Evolutionary conservation across 169 alveolate genomes (phyloP), one percentile per base, ranked within the genome.

Genomic region (Eimeria tenella): DNA sequence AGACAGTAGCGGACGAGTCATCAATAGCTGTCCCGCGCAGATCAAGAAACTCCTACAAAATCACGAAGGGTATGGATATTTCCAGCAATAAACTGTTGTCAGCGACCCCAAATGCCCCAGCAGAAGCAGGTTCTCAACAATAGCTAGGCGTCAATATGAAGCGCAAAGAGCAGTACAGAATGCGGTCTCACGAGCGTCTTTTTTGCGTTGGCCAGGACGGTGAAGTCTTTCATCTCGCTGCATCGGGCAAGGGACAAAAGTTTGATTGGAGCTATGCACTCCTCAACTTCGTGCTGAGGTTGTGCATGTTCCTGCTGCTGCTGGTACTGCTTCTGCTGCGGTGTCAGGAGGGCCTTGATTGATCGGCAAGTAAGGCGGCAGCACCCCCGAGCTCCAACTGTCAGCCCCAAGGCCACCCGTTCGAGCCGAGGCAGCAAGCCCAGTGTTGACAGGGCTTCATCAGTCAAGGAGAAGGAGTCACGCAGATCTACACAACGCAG

Each of bases 1-100:
- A 70, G 62, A 79, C 94, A 6, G 58, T 42, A n/a, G 94, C 94
- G 3, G 91, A 84, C 74, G 83, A 49, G 70, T 63, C 70, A 56
- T 90, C 94, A n/a, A 53, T 65, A 19, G 86, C 63, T 49, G 90
- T 75, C 52, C 94, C 94, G 21, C 94, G 94, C n/a, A 90, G 74
- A 70, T 90, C 94, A 6, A 90, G 91, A 79, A 90, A 90, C 62
- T 90, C 94, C 94, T 90, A 49, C 23, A 84, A 25, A 15, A 4
- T 1, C 70, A 25, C 42, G 42, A 31, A 31, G 42, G 42, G 42
- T 31, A 0, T 5, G 10, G 63, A 42, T 62, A 4, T 52, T 19
- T 17, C n/a, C 56, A 73, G 62, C 90, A 82, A 56, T 7, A 60
- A 25, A 0, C 73, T 82, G 90, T 58, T 5, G n/a, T n/a, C 49